Percentiles rank a stretch among this genome's conserved stretches.
Conservation (phyloP, 2,329 filamentous ascomycete genomes). For the Sodiomyces alkalinus region DNA sequence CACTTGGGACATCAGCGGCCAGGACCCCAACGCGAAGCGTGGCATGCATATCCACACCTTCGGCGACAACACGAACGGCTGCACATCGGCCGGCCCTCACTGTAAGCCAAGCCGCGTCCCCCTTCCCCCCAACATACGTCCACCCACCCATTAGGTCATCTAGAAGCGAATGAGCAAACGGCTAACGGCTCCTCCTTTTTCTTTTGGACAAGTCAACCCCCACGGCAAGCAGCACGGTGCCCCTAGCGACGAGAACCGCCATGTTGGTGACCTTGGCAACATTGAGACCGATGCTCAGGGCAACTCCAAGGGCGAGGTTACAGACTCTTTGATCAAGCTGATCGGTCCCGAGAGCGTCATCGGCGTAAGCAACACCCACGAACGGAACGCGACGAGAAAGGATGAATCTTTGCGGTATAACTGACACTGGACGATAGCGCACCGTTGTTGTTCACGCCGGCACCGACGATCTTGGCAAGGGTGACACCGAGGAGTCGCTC, state of each 20-base stretch:
- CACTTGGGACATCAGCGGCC: conserved; percentile 80
- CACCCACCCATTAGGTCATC: too few relatives aligned
- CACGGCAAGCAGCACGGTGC: conserved; percentile 83
- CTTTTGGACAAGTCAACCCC: conserved; percentile 99
- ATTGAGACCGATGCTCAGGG: conserved; percentile 89
- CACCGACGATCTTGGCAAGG: conserved; percentile 93
- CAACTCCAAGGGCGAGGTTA: conserved; percentile 66
- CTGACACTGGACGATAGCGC: conserved; percentile 56
- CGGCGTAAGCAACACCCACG: conserved; percentile 71
- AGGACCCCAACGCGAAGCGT: conserved; percentile 91
- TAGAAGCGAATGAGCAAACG: too few relatives aligned
- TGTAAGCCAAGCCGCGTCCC: conserved; percentile 42
- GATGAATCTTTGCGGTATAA: too few relatives aligned
- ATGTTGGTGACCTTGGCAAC: conserved; percentile 97
- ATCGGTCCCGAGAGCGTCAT: conserved; percentile 92
- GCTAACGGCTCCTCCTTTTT: too few relatives aligned
- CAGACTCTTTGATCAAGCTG: conserved; percentile 80
- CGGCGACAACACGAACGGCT: conserved; percentile 99
- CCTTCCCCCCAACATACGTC: not conserved
- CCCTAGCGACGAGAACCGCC: conserved; percentile 67
- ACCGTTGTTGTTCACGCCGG: conserved; percentile 90
- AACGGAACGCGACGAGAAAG: too few relatives aligned
- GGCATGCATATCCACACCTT: conserved; percentile 99
- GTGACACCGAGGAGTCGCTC: conserved; percentile 84
- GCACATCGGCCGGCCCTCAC: conserved; percentile 95